phyloP scores from a whole-genome alignment of 78 protist genomes.

The Dictyostelium purpureum region DNA sequence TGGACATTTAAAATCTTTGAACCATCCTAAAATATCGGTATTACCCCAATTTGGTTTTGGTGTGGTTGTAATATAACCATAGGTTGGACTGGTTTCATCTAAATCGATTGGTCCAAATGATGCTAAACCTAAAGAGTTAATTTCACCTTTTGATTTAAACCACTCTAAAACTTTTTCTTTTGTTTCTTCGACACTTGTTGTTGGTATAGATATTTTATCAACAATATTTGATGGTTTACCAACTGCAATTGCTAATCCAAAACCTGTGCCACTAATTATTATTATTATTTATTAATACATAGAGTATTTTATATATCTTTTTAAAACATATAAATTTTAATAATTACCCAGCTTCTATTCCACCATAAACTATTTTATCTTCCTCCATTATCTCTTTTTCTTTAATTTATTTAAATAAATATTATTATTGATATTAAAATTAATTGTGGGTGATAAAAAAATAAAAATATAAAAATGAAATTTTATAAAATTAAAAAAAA shows the following conservation, averaged over 20 bases:
- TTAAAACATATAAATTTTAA: too few species aligned
- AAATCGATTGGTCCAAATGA: conserved; percentile 92
- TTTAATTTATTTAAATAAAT: too few species aligned
- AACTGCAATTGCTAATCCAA: conserved; percentile 41
- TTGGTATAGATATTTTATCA: conserved; percentile 28
- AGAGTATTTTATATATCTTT: too few species aligned
- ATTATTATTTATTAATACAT: neutral
- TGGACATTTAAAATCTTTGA: conserved; percentile 55
- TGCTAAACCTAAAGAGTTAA: conserved; percentile 84
- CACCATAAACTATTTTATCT: too few species aligned
- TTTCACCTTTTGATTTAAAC: neutral
- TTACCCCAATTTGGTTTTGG: conserved; percentile 90
- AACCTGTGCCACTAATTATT: conserved; percentile 25
- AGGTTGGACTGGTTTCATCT: conserved; percentile 29
- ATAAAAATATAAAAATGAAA: too few species aligned
- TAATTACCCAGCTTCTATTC: too few species aligned
- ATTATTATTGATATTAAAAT: too few species aligned
- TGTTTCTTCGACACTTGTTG: conserved; percentile 66
- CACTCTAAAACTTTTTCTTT: conserved; percentile 40
- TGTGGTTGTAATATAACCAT: conserved; percentile 90
- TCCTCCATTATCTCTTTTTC: too few species aligned
- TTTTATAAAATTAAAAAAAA: too few species aligned
- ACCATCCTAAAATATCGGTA: conserved; percentile 64
- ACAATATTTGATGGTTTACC: conserved; percentile 49
- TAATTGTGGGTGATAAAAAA: too few species aligned